These are phyloP conservation scores for Penicillium palitans DNA, from an alignment of 2,329 filamentous ascomycete genomes.

Conservation along the genomic window DNA sequence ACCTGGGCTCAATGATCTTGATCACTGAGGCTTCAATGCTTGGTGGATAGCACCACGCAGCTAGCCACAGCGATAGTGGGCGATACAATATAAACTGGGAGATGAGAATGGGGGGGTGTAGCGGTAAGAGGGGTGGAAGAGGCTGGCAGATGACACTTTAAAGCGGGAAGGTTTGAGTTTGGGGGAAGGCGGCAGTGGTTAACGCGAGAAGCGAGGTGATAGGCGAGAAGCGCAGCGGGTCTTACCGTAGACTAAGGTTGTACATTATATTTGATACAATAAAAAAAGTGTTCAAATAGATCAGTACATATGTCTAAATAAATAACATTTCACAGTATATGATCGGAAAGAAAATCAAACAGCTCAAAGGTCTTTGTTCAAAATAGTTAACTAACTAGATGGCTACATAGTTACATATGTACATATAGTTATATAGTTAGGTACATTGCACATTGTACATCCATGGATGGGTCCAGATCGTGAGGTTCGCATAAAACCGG, in stretches of 20 bases:
- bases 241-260: conserved; percentile 1
- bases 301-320: no score
- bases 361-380: no score
- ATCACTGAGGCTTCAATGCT: conserved; percentile 25
- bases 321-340: no score
- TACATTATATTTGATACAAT: neutral
- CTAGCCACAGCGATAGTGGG: conserved; percentile 21
- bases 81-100: conserved; percentile 5
- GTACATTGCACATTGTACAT: neutral
- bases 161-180: conserved; percentile 26
- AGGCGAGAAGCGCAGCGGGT: conserved; percentile 26
- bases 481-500: neutral
- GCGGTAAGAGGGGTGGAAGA: conserved; percentile 19
- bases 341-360: no score
- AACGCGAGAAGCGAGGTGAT: conserved; percentile 38
- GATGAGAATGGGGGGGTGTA: conserved; percentile 8
- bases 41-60: conserved; percentile 27
- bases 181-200: conserved; percentile 33
- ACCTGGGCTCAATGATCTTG: conserved; percentile 15
- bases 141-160: conserved; percentile 24
- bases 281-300: no score
- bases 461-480: neutral
- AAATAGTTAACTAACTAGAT: no score
- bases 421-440: no score
- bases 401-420: neutral